A percentile compares a stretch with the other conserved stretches of the same genome.
Evolutionary conservation across 2,329 filamentous ascomycete genomes (phyloP).

Genomic region (Kalmusia sp.): DNA sequence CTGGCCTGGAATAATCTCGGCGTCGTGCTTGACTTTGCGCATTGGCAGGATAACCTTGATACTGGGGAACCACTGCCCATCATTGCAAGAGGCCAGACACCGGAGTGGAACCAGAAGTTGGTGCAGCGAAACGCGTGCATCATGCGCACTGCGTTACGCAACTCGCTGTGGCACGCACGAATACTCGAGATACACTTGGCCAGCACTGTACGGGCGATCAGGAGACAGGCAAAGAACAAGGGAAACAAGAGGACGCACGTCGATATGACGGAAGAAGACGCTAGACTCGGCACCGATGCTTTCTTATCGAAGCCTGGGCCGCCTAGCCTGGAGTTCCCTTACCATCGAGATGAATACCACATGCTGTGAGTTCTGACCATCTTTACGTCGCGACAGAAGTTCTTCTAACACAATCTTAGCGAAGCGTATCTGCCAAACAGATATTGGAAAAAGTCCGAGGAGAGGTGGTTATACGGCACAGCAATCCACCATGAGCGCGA

Average conservation of each 20-base stretch:
- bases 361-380: constrained; percentile 56
- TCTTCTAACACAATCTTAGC: constrained; percentile 21
- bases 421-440: constrained; percentile 65
- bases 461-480: constrained; percentile 59
- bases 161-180: constrained; percentile 59
- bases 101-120: constrained; percentile 60
- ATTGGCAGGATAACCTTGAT: constrained; percentile 63
- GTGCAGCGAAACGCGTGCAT: constrained; percentile 52
- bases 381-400: neutral
- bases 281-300: constrained; percentile 53
- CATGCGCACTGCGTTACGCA: constrained; percentile 55
- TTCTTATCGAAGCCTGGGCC: constrained; percentile 62
- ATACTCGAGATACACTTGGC: constrained; percentile 58
- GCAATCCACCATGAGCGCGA: constrained; percentile 49
- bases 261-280: constrained; percentile 56
- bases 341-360: constrained; percentile 65
- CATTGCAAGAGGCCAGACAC: constrained; percentile 56
- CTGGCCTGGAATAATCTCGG: constrained; percentile 64
- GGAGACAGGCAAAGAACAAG: constrained; percentile 57
- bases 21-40: constrained; percentile 62
- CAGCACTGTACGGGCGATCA: constrained; percentile 55
- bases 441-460: constrained; percentile 57
- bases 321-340: constrained; percentile 60
- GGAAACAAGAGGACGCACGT: constrained; percentile 57
- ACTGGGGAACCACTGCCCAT: constrained; percentile 59